These are phyloP conservation scores for Fusarium compactum DNA, from an alignment of 2,329 filamentous ascomycete genomes.

Conservation along the genomic window DNA sequence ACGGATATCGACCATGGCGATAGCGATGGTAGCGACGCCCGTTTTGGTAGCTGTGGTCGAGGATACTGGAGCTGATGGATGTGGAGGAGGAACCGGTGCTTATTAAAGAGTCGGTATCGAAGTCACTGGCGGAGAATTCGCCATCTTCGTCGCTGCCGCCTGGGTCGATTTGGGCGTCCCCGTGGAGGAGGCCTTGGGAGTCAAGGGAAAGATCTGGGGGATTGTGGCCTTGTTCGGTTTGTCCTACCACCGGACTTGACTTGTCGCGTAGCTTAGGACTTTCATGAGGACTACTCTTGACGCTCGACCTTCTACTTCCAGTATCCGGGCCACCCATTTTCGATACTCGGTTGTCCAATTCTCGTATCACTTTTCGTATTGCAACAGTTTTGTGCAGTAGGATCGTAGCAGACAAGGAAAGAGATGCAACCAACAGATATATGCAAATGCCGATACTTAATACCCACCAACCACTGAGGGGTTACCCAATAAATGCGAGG, in stretches of 20 bases:
- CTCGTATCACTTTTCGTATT: neutral
- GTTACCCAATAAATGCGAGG: neutral
- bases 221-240: constrained; percentile 23
- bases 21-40: constrained; percentile 55
- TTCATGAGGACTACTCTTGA: constrained; percentile 6
- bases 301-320: constrained; percentile 12
- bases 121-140: constrained; percentile 52
- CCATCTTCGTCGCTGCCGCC: constrained; percentile 52
- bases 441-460: neutral
- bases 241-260: neutral
- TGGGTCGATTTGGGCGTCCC: constrained; percentile 48
- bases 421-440: neutral
- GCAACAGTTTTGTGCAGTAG: neutral
- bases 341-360: neutral
- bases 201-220: neutral
- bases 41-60: constrained; percentile 51
- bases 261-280: constrained; percentile 10
- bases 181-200: constrained; percentile 47
- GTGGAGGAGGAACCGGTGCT: constrained; percentile 47
- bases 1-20: constrained; percentile 54
- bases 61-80: constrained; percentile 51
- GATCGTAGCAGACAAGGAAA: neutral
- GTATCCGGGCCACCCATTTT: constrained; percentile 19
- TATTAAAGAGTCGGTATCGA: constrained; percentile 47
- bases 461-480: neutral